phyloP scores from a whole-genome alignment of 2,329 filamentous ascomycete species.

The Drechslerella stenobrocha region DNA sequence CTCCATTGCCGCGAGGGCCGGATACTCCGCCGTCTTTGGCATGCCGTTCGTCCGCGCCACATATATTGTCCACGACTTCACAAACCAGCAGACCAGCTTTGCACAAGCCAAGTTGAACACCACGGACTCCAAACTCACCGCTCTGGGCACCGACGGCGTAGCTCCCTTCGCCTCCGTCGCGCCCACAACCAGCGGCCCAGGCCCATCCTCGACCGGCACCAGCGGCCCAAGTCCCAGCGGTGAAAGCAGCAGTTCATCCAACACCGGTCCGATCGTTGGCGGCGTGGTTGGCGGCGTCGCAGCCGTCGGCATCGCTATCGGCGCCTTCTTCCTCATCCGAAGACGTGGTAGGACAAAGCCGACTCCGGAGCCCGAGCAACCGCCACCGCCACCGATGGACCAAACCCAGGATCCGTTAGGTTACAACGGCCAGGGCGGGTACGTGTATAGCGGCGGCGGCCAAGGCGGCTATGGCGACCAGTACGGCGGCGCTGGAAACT shows the following conservation, averaged over 20 bases:
- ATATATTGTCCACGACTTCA: slow-evolving; percentile 44
- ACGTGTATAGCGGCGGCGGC: neutral
- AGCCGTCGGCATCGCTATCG: slow-evolving; percentile 30
- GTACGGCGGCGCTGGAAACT: slow-evolving; percentile 25
- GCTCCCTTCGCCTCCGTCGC: slow-evolving; percentile 24
- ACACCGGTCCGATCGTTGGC: slow-evolving; percentile 35
- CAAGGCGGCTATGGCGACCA: slow-evolving; percentile 35
- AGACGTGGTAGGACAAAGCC: slow-evolving; percentile 23
- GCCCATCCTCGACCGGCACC: too few relatives aligned
- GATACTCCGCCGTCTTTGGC: slow-evolving; percentile 31
- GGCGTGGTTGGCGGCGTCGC: slow-evolving; percentile 44
- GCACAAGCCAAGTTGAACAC: slow-evolving; percentile 45
- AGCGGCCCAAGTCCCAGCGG: slow-evolving; percentile 15
- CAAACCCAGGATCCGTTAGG: slow-evolving; percentile 29
- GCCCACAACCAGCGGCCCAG: slow-evolving; percentile 9
- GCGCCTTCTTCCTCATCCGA: slow-evolving; percentile 35
- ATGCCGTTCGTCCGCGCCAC: slow-evolving; percentile 46
- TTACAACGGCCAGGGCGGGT: too few relatives aligned
- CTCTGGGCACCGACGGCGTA: slow-evolving; percentile 32
- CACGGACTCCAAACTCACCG: slow-evolving; percentile 36
- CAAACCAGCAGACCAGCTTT: slow-evolving; percentile 45
- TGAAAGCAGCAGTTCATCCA: slow-evolving; percentile 12
- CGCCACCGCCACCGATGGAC: slow-evolving; percentile 36
- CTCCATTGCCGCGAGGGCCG: slow-evolving; percentile 15
- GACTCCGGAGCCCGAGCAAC: neutral